Evolutionary conservation across 2,329 filamentous ascomycete genomes (phyloP).

Genomic region (Canariomyces notabilis): DNA sequence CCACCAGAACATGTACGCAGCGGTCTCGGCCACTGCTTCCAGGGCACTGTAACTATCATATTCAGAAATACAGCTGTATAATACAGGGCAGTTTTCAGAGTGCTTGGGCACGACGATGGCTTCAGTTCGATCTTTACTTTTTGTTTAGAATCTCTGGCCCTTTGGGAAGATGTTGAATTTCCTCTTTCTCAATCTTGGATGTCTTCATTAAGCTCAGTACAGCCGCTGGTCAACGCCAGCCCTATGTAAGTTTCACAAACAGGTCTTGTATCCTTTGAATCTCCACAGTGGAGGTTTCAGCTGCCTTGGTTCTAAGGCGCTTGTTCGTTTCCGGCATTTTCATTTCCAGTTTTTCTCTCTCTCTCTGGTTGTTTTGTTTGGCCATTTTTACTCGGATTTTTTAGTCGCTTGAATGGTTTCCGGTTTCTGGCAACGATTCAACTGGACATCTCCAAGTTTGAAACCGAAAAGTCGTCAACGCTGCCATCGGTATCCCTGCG

Average conservation of each 20-base stretch:
- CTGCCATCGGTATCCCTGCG: not conserved
- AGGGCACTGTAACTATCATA: no score
- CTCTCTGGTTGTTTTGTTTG: not conserved
- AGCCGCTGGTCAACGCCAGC: conserved; percentile 5
- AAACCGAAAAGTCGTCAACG: not conserved
- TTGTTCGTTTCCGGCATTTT: conserved; percentile 13
- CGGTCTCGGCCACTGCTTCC: conserved; percentile 6
- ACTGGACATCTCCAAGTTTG: no score
- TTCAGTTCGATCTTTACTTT: no score
- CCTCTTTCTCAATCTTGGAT: not conserved
- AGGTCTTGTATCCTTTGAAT: conserved; percentile 3
- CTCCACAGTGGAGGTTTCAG: conserved; percentile 19
- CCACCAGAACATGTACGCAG: conserved; percentile 5
- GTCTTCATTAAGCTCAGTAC: not conserved
- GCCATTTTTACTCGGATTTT: not conserved
- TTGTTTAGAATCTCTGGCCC: not conserved
- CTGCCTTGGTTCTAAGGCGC: conserved; percentile 17
- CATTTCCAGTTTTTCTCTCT: not conserved
- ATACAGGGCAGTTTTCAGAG: not conserved
- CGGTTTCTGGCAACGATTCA: no score
- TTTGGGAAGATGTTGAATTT: no score
- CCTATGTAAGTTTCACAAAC: conserved; percentile 10
- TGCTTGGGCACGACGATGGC: no score
- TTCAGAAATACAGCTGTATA: no score
- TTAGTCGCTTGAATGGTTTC: no score